Evolutionary conservation across 1,284 basidiomycete species (phyloP).

Genomic region (Trametes hirsuta): DNA sequence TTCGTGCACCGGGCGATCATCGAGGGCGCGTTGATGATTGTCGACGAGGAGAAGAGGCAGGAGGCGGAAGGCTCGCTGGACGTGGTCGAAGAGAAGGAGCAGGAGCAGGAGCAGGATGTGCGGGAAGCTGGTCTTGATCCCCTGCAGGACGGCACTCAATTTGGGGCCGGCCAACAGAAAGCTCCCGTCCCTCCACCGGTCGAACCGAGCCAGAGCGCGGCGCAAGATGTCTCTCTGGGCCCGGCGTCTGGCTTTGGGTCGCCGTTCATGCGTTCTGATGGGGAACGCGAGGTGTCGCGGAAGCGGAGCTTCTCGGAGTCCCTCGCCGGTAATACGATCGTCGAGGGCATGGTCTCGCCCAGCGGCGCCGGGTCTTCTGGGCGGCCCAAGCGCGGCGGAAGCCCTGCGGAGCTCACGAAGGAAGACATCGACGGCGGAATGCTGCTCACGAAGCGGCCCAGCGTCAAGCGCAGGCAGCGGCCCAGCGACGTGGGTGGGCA

Average conservation of each 20-base stretch:
- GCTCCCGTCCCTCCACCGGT: background rate
- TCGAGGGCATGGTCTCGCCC: slow-evolving; percentile 19
- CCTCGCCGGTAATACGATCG: slow-evolving; percentile 15
- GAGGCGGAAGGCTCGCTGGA: slow-evolving; percentile 28
- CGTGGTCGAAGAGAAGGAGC: slow-evolving; percentile 5
- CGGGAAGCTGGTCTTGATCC: too few species aligned
- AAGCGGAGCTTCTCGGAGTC: slow-evolving; percentile 25
- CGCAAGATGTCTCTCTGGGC: background rate
- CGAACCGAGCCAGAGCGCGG: background rate
- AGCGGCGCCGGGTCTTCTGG: slow-evolving; percentile 34
- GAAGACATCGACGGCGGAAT: slow-evolving; percentile 61
- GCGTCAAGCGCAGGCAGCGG: slow-evolving; percentile 55
- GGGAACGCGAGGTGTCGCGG: slow-evolving; percentile 8
- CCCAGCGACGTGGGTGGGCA: slow-evolving; percentile 14
- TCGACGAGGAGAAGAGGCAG: slow-evolving; percentile 69
- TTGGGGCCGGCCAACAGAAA: slow-evolving; percentile 2
- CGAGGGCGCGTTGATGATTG: slow-evolving; percentile 76
- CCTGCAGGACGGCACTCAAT: background rate
- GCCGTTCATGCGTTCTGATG: slow-evolving; percentile 14
- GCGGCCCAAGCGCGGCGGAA: slow-evolving; percentile 65
- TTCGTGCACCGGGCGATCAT: slow-evolving; percentile 88
- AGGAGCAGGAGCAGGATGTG: slow-evolving; percentile 9
- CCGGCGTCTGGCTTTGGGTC: slow-evolving; percentile 12
- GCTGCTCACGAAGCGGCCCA: slow-evolving; percentile 66
- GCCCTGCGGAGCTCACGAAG: slow-evolving; percentile 69